Evolutionary conservation across 1,284 basidiomycete genomes (phyloP).

Genomic region (Stygiomarasmius scandens): DNA sequence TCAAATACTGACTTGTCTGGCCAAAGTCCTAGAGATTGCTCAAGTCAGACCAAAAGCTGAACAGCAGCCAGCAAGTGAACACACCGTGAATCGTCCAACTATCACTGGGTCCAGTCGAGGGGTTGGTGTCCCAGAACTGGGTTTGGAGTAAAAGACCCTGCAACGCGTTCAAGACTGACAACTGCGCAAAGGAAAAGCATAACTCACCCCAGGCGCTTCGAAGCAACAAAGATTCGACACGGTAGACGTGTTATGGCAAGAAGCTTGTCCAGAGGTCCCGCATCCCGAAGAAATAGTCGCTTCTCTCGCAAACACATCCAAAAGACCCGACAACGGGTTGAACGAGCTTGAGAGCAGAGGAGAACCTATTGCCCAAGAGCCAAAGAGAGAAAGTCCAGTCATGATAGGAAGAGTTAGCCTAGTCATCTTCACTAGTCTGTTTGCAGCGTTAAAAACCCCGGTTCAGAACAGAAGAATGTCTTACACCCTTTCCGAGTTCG

Average conservation of each 20-base stretch:
- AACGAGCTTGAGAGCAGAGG: not conserved
- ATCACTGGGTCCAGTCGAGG: constrained; percentile 62
- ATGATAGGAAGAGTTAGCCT: not conserved
- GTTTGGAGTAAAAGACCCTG: constrained; percentile 68
- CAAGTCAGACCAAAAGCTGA: constrained; percentile 10
- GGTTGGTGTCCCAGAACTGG: constrained; percentile 70
- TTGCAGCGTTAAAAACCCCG: not conserved
- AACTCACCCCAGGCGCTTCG: constrained; percentile 50
- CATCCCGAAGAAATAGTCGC: constrained; percentile 41
- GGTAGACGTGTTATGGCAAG: constrained; percentile 48
- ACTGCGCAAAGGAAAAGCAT: not conserved
- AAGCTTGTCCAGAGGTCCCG: constrained; percentile 38
- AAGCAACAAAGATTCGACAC: constrained; percentile 52
- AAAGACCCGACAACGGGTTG: constrained; percentile 6
- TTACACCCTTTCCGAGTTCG: not conserved
- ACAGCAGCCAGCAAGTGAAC: constrained; percentile 17
- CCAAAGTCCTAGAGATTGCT: constrained; percentile 56
- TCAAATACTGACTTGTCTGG: constrained; percentile 57
- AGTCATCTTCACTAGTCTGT: not conserved
- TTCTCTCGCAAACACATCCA: constrained; percentile 30
- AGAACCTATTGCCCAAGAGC: not conserved
- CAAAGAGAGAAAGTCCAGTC: not conserved
- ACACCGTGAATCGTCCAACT: constrained; percentile 80
- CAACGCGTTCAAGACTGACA: not conserved
- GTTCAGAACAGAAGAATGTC: not conserved